Evolutionary conservation across 2,329 filamentous ascomycete species (phyloP).

Genomic region (Phialemoniopsis sp.): DNA sequence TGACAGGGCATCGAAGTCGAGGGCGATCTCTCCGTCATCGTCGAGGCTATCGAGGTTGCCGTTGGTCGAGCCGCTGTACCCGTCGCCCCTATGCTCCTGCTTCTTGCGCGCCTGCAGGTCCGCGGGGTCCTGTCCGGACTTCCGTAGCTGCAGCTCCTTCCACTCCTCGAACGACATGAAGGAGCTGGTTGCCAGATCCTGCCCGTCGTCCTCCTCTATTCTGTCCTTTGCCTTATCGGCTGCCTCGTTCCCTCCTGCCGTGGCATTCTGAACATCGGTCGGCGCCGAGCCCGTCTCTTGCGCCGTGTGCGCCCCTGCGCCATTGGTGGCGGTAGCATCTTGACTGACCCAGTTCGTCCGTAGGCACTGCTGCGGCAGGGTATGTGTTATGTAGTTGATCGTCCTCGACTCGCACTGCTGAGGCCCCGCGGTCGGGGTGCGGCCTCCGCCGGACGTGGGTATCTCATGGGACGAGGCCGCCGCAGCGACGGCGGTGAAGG

Average conservation of each 20-base stretch:
- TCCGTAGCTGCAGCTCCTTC: constrained; percentile 89
- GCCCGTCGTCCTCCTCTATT: constrained; percentile 55
- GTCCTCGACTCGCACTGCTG: constrained; percentile 55
- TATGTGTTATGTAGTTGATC: constrained; percentile 79
- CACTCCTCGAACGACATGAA: constrained; percentile 98
- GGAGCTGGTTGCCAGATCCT: constrained; percentile 59
- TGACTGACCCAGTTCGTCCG: constrained; percentile 52
- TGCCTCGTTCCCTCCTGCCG: constrained; percentile 6
- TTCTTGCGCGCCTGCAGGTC: constrained; percentile 60
- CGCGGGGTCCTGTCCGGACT: constrained; percentile 70
- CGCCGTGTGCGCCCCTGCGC: constrained; percentile 3
- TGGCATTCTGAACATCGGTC: neutral
- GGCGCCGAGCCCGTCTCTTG: neutral
- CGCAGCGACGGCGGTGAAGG: too few relatives aligned
- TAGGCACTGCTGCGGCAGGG: constrained; percentile 71
- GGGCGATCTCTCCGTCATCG: constrained; percentile 79
- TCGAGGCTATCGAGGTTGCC: constrained; percentile 75
- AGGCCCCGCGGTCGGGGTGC: constrained; percentile 6
- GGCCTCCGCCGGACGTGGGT: too few relatives aligned
- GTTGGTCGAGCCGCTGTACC: constrained; percentile 43
- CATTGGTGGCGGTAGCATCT: constrained; percentile 12
- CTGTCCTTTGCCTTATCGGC: constrained; percentile 30
- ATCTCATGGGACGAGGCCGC: too few relatives aligned
- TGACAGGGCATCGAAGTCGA: constrained; percentile 48
- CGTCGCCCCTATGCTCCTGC: constrained; percentile 43